These are phyloP conservation scores for Arabis hirsuta DNA, from an alignment of 345 rosid species.

Conservation along the genomic window DNA sequence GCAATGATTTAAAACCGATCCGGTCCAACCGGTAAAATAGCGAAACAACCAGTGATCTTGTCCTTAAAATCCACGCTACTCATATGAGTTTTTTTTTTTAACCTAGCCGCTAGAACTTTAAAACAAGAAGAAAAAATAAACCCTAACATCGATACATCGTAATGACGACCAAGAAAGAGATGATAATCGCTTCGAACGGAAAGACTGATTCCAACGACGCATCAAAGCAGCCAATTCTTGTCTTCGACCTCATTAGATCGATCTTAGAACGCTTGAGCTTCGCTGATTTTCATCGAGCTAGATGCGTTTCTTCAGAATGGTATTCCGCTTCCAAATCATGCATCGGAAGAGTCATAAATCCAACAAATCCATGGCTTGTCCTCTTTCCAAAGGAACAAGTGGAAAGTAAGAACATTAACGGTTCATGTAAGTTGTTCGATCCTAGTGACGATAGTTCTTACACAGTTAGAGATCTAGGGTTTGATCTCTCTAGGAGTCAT, in stretches of 20 bases:
- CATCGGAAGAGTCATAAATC: neutral
- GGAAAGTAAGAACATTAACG: neutral
- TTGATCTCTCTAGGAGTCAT: neutral
- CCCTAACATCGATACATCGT: neutral
- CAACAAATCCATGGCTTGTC: neutral
- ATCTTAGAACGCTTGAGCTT: neutral
- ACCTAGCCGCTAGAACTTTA: no score
- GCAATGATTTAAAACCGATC: no score
- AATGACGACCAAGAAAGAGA: neutral
- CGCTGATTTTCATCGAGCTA: neutral
- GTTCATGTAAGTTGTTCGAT: conserved; percentile 4
- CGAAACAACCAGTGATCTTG: no score
- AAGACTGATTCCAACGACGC: neutral
- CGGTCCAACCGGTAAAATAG: no score
- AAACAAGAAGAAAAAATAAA: no score
- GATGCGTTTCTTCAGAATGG: neutral
- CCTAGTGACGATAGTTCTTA: neutral
- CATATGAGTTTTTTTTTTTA: no score
- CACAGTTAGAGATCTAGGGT: neutral
- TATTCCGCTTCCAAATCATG: conserved; percentile 1
- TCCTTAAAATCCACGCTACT: no score
- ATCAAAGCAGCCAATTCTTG: neutral
- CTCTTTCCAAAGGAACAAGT: neutral
- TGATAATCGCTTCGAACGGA: neutral
- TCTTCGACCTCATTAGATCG: neutral